Evolutionary conservation across 345 rosid species (phyloP).

Genomic region (Pistacia atlantica): DNA sequence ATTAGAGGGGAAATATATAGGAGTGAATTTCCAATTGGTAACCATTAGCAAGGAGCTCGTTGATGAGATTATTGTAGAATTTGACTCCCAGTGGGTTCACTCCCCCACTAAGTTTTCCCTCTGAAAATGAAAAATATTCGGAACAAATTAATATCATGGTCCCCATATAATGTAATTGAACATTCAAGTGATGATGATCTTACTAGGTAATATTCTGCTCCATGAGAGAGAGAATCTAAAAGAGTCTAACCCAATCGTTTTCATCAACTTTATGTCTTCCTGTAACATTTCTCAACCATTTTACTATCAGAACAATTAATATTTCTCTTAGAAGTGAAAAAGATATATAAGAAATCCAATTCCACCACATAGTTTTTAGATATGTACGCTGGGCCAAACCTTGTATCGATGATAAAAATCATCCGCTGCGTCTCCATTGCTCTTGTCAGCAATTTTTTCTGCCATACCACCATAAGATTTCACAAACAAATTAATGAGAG

Average conservation of each 20-base stretch:
- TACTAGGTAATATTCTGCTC: slow-evolving; percentile 35
- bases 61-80: slow-evolving; percentile 29
- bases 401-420: slow-evolving; percentile 30
- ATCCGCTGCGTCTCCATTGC: slow-evolving; percentile 23
- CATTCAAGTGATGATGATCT: not conserved
- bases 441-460: not conserved
- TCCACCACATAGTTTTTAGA: not conserved
- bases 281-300: not conserved
- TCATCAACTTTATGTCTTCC: slow-evolving; percentile 35
- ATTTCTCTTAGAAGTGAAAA: no score
- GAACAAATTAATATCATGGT: no score
- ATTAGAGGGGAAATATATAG: not conserved
- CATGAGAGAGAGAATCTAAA: slow-evolving; percentile 35
- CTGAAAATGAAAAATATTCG: not conserved
- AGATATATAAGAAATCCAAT: not conserved
- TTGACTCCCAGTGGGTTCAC: slow-evolving; percentile 42
- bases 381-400: not conserved
- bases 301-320: not conserved
- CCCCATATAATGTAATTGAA: not conserved
- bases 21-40: not conserved
- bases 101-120: slow-evolving; percentile 45
- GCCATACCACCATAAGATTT: not conserved
- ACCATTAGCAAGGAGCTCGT: slow-evolving; percentile 33
- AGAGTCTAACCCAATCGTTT: slow-evolving; percentile 31
- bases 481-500: no score